Conservation (phyloP, 148 eudicot genomes). For the Cornus kousa region DNA sequence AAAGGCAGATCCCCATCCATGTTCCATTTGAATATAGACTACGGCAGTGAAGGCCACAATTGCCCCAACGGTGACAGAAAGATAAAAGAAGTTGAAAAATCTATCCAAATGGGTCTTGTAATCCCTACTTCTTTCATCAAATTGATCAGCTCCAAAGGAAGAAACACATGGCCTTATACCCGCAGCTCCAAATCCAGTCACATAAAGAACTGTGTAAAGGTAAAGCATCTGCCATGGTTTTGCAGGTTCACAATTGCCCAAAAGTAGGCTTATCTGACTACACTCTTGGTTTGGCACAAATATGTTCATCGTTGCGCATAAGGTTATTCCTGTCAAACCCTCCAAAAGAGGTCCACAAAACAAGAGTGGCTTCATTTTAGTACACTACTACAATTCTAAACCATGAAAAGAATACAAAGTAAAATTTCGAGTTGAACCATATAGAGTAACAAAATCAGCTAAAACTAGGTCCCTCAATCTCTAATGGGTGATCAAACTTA, state of each 20-base stretch:
- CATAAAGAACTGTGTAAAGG: constrained; percentile 61
- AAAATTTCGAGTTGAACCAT: not conserved
- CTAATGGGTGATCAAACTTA: not conserved
- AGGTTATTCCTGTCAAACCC: constrained; percentile 84
- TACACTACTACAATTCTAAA: constrained; percentile 1
- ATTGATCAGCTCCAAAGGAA: constrained; percentile 91
- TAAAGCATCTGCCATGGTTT: constrained; percentile 78
- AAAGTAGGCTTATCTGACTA: constrained; percentile 55
- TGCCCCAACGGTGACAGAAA: constrained; percentile 79
- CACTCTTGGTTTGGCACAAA: constrained; percentile 77
- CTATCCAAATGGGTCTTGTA: constrained; percentile 67
- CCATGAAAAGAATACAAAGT: not conserved
- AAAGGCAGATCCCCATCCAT: constrained; percentile 79
- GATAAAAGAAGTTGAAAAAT: constrained; percentile 81
- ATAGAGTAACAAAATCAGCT: no score
- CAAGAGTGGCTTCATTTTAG: not conserved
- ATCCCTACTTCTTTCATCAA: constrained; percentile 63
- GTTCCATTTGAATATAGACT: constrained; percentile 71
- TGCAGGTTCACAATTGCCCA: constrained; percentile 76
- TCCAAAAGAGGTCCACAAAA: constrained; percentile 14
- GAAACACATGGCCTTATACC: constrained; percentile 93
- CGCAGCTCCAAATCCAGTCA: constrained; percentile 86
- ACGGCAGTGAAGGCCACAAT: constrained; percentile 76
- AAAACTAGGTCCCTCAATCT: no score
- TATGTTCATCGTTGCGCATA: constrained; percentile 60